Evolutionary conservation across 2,329 filamentous ascomycete species (phyloP).

Genomic region (Colletotrichum simmondsii): DNA sequence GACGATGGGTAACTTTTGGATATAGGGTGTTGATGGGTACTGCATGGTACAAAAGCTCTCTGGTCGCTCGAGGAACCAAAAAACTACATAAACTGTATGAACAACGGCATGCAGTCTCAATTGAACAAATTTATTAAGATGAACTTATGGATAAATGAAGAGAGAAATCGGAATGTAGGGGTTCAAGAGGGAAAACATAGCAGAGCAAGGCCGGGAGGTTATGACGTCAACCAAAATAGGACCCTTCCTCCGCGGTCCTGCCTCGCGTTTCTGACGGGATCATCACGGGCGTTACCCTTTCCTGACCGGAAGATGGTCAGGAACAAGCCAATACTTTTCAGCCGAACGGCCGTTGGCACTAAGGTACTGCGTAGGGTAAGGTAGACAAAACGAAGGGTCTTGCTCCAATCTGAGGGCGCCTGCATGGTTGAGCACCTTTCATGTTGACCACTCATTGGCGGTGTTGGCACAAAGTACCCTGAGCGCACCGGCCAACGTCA

Average conservation of each 20-base stretch:
- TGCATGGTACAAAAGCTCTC: constrained; percentile 16
- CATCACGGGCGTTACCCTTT: background rate
- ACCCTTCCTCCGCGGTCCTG: background rate
- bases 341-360: background rate
- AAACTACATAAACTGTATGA: constrained; percentile 7
- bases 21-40: background rate
- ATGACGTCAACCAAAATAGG: constrained; percentile 3
- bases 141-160: background rate
- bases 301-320: background rate
- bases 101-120: background rate
- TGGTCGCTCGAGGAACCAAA: constrained; percentile 6
- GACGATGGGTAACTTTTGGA: constrained; percentile 8
- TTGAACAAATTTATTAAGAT: background rate
- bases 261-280: background rate
- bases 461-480: background rate
- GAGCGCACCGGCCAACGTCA: constrained; percentile 28
- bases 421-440: background rate
- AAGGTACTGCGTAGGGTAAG: too few relatives aligned
- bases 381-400: background rate
- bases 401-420: background rate
- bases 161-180: background rate
- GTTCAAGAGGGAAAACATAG: background rate
- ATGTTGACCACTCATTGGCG: background rate
- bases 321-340: background rate
- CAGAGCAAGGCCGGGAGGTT: background rate